Base-by-base conservation (phyloP, 495 filamentous ascomycete genomes). In the Tuber brumale region DNA sequence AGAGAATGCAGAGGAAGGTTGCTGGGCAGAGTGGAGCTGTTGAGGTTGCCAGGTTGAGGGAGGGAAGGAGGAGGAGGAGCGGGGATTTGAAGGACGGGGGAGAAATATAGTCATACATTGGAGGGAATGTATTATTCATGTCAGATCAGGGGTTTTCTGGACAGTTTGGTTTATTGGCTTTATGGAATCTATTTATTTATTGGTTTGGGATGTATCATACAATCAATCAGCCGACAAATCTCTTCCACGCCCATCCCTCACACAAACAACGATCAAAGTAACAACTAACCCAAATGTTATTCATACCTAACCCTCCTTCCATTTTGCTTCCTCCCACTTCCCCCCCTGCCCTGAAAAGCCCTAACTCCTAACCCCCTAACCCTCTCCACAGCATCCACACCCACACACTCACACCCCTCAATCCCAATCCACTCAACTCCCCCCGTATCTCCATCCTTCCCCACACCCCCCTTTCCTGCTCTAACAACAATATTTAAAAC, bases 1-100 rank as follows among this genome's bases (percentile, higher is more conserved):
- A 91, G 84, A 93, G 92, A 84, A 97, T 99, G 92, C 92, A 95
- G 84, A 91, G 92, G 88, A 99, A 97, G 88, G 91, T 94, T 81
- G 91, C 92, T 70, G 89, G 90, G 72, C 94, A 98, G 86, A 88
- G 90, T 80, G 91, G 94, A 86, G 94, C 92, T 85, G 90, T 98
- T 81, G 92, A 93, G 81, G 85, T 97, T 84, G 93, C 95, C 85
- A 90, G 91, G 84, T 90, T 97, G 81, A 94, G 91, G 76, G 92
- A 91, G 83, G 86, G 86, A 77, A 92, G 92, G 77, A 91, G 81
- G 66, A 73, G 93, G 79, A 96, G 91, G 72, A 39, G 80, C 85
- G 97, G 93, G 86, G 93, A 97, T 85, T 93, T 88, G 85, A 90
- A 95, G 86, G 92, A 87, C 84, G 89, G 86, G 76, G 90, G 89